phyloP scores from a whole-genome alignment of 495 filamentous ascomycete species.

The Margaritispora aquatica region DNA sequence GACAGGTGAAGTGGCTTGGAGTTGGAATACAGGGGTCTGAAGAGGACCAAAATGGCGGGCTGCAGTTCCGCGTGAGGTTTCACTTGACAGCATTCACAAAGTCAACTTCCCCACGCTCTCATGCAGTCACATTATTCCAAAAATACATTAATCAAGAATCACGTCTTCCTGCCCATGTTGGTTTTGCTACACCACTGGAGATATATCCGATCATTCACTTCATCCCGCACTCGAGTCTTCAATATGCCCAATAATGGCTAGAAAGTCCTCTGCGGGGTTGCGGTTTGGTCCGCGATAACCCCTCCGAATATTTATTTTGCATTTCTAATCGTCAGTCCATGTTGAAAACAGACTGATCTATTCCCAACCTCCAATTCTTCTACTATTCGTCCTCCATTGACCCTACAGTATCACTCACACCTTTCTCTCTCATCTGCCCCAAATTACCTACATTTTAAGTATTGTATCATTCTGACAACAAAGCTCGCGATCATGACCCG shows the following conservation, averaged over 20 bases:
- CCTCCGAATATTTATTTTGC: background rate
- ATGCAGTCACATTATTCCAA: too few relatives aligned
- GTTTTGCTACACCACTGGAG: background rate
- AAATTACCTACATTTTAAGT: background rate
- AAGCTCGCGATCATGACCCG: slow-evolving; percentile 53
- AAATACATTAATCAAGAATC: too few relatives aligned
- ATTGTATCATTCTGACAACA: background rate
- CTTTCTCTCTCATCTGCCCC: background rate
- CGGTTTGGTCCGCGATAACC: background rate
- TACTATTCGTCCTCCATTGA: background rate
- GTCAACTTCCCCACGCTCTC: too few relatives aligned
- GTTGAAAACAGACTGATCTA: background rate
- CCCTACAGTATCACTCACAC: background rate
- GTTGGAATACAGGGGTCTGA: background rate
- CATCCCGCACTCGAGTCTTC: background rate
- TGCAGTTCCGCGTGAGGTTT: background rate
- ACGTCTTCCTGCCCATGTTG: too few relatives aligned
- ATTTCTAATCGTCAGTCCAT: background rate
- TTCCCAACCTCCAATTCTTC: background rate
- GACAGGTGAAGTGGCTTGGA: background rate
- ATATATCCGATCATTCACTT: background rate
- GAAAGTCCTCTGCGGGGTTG: background rate
- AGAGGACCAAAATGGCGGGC: background rate
- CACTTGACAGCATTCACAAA: background rate
- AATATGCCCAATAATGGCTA: background rate